Evolutionary conservation across 345 rosid genomes (phyloP).

Genomic region (Brassica carinata): DNA sequence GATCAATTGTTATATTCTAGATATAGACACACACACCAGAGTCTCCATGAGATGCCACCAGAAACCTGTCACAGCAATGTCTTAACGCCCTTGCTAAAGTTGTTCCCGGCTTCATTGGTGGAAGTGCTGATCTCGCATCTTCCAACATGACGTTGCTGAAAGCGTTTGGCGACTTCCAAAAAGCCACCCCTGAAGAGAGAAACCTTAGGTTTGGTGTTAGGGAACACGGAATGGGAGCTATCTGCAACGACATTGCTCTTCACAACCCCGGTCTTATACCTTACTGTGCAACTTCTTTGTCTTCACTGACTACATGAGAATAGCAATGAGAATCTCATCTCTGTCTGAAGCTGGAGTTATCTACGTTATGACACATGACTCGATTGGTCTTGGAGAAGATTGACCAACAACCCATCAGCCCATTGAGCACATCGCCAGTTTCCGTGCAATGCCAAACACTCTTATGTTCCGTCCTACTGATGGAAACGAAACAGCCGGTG

Average conservation of each 20-base stretch:
- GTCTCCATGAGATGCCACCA: constrained; percentile 89
- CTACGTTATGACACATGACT: constrained; percentile 98
- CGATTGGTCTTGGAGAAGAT: constrained; percentile 99
- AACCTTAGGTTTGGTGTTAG: constrained; percentile 94
- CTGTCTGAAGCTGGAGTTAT: constrained; percentile 85
- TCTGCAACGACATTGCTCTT: constrained; percentile 86
- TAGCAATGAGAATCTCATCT: constrained; percentile 92
- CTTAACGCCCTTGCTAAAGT: constrained; percentile 81
- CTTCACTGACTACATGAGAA: constrained; percentile 99
- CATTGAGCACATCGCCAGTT: constrained; percentile 93
- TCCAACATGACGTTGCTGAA: constrained; percentile 96
- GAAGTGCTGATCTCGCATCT: constrained; percentile 98
- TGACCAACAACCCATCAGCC: constrained; percentile 99
- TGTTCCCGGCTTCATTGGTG: constrained; percentile 92
- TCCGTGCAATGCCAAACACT: constrained; percentile 98
- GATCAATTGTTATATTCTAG: neutral
- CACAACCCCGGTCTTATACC: constrained; percentile 94
- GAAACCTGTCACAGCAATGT: constrained; percentile 87
- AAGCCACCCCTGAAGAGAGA: constrained; percentile 86
- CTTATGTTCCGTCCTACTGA: constrained; percentile 99
- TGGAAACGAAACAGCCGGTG: constrained; percentile 96
- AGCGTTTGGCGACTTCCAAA: constrained; percentile 86
- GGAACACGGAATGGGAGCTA: constrained; percentile 98
- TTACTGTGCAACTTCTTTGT: constrained; percentile 99
- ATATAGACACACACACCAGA: constrained; percentile 79